Base-by-base conservation (phyloP, 129 eudicot species). In the Rutidosis leptorrhynchoides region DNA sequence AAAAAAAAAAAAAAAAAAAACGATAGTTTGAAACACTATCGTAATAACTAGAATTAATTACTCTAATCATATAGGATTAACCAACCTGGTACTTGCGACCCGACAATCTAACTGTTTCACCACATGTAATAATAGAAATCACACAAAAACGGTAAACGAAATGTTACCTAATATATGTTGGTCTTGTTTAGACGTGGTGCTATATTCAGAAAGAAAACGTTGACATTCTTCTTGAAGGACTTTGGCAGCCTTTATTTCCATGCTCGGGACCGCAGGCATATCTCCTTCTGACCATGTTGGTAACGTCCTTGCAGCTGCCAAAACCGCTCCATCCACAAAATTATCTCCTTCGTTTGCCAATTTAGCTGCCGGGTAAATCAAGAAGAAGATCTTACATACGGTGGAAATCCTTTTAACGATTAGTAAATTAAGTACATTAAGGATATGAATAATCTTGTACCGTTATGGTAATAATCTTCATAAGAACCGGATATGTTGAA, bases 221-320 rank as follows among this genome's bases (percentile, higher is more conserved):
- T 78, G 87, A 80, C 99, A 94, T 81, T 94, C 97, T 62, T 84
- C 85, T 64, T 94, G 97, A 35, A 94, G 80, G 62, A 79, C 81
- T 83, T 84, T 94, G 29, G 79, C 93, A 17, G 97, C 97, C 76
- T 86, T 84, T 72, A 90, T 82, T 71, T 94, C 97, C 15, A 40
- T 21, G 52, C 95, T 94, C 16, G 95, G 99, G 60, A 86, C 58
- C 7, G 90, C 85, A 72, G 97, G 99, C 55, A 87, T 65, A 78
- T 79, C 95, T 20, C 90, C 83, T 27, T 94, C 94, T 15, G 90
- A 82, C 99, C 99, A 89, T 17, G 95, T 94, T 20, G 99, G 99
- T 77, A 89, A 33, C 67, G 99, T 84, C 74, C 97, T 86, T 54
- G 97, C 97, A 55, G 99, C 95, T 60, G 99, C 99, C 42, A 94